Evolutionary conservation across 108 stramenopile species (phyloP).

Genomic region (Cyclotella atomus): DNA sequence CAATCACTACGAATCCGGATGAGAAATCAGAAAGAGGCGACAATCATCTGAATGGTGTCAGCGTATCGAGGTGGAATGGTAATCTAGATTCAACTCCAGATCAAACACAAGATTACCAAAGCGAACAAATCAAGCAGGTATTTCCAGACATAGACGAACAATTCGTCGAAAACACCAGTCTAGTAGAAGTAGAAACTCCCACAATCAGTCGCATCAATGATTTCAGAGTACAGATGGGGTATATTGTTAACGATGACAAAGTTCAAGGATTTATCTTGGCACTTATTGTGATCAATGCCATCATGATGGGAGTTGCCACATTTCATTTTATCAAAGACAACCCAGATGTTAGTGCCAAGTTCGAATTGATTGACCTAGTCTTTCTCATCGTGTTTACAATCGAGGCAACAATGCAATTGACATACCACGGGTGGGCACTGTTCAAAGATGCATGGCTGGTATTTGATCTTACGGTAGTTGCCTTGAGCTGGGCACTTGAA

Average conservation of each 20-base stretch:
- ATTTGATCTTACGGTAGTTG: conserved; percentile 74
- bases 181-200: not conserved
- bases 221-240: conserved; percentile 35
- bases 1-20: too few relatives aligned
- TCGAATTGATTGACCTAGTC: conserved; percentile 50
- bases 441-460: conserved; percentile 68
- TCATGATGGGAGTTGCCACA: conserved; percentile 29
- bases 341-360: conserved; percentile 31
- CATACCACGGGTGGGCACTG: conserved; percentile 58
- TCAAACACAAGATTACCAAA: too few relatives aligned
- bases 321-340: conserved; percentile 59
- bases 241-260: conserved; percentile 53
- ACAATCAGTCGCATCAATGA: not conserved
- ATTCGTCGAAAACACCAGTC: not conserved
- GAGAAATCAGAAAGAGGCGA: too few relatives aligned
- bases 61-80: too few relatives aligned
- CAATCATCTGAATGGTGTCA: too few relatives aligned
- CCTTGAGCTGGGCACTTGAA: conserved; percentile 64
- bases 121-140: too few relatives aligned
- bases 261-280: conserved; percentile 62
- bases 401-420: conserved; percentile 64
- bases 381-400: conserved; percentile 76
- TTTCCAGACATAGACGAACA: not conserved
- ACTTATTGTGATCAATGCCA: conserved; percentile 67
- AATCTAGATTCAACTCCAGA: too few relatives aligned